These are phyloP conservation scores for Suillus subalutaceus DNA, from an alignment of 768 basidiomycete genomes.

Conservation along the genomic window DNA sequence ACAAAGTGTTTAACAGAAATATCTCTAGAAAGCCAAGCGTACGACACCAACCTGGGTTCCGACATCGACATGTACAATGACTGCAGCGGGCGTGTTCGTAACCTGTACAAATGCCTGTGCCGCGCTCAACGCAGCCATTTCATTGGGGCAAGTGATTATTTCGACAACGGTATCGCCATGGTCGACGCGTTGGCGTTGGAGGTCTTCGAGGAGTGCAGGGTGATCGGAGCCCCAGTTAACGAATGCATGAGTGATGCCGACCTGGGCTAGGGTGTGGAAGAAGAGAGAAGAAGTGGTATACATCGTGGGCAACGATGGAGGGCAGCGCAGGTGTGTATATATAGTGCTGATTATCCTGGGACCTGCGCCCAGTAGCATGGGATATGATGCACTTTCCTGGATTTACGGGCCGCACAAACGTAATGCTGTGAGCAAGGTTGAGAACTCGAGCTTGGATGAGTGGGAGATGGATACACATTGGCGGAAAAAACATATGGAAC, in stretches of 20 bases:
- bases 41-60: constrained; percentile 56
- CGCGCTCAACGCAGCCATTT: constrained; percentile 74
- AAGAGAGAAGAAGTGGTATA: constrained; percentile 67
- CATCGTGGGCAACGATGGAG: constrained; percentile 30
- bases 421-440: neutral
- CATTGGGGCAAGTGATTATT: constrained; percentile 72
- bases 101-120: constrained; percentile 74
- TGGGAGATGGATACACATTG: constrained; percentile 2
- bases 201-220: constrained; percentile 69
- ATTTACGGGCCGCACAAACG: neutral
- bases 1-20: neutral
- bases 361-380: neutral
- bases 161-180: constrained; percentile 42
- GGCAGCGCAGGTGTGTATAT: neutral
- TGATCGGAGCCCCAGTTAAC: constrained; percentile 83
- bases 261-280: constrained; percentile 53
- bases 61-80: constrained; percentile 76
- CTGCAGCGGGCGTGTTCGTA: constrained; percentile 67
- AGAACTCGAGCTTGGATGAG: neutral
- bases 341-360: constrained; percentile 1
- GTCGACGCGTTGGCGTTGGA: constrained; percentile 53
- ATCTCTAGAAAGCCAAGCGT: neutral
- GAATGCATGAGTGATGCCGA: constrained; percentile 68
- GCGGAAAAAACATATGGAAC: neutral
- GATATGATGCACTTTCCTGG: constrained; percentile 2